Evolutionary conservation across 2,329 filamentous ascomycete species (phyloP), one percentile per base, ranked within the genome.

Genomic region (Alternaria metachromatica): DNA sequence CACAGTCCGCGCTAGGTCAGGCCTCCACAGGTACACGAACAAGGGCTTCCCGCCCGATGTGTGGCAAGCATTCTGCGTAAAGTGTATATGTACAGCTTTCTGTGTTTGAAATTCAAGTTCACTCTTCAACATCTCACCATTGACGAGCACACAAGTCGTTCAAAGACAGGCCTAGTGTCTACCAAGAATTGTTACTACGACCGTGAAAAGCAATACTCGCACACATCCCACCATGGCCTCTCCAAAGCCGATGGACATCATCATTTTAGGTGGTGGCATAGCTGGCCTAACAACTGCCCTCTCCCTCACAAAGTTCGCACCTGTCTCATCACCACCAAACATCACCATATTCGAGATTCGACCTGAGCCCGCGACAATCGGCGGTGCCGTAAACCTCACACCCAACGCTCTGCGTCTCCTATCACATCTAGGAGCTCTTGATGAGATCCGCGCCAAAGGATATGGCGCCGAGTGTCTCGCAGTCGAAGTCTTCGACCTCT

Each of bases 371-470:
- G 81, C 83, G 12, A 83, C 82, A 0, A 82, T 83, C 2, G 88
- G 88, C 0, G 88, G 88, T 6, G 88, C 88, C 0, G 84, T 90
- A 23, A 88, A 90, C 67, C 73, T 90, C 12, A 85, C 86, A 0
- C 88, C 89, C 0, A 91, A 91, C 68, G 80, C 84, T 4, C 87
- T 89, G 69, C 86, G 87, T 1, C 76, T 90, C 3, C 79, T 90
- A 4, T 76, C 77, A 21, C 77, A 82, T 23, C 72, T 85, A 10
- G 83, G 84, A 4, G 74, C 85, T 4, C 84, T 65, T 76, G 82
- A 67, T 79, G 85, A 69, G 79, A 83, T 83, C 43, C 76, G 77
- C 9, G 72, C 79, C 28, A 62, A 71, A 25, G 71, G 80, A 43
- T 83, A 82, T 63, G 82, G 82, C 63, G 75, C 75, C 50, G 77